These are phyloP conservation scores for Globisporangium emineosum DNA, from an alignment of 352 stramenopile genomes.

Conservation along the genomic window DNA sequence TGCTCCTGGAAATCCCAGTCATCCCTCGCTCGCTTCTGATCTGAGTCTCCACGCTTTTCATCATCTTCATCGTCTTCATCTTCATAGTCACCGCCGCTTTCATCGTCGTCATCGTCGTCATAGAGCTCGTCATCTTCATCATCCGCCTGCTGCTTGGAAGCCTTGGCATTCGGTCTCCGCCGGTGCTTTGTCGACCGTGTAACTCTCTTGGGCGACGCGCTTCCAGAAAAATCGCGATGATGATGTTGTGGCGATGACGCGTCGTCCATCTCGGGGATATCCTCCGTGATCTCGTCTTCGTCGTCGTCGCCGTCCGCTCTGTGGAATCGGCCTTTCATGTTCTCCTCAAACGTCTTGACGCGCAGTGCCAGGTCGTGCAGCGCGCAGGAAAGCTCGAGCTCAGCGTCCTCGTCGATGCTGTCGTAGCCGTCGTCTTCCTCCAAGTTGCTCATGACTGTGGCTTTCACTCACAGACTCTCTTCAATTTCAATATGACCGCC, in stretches of 20 bases:
- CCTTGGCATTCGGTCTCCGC: conserved; percentile 16
- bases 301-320: conserved; percentile 26
- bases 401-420: conserved; percentile 67
- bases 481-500: neutral
- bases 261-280: conserved; percentile 52
- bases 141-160: conserved; percentile 34
- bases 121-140: conserved; percentile 22
- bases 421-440: conserved; percentile 48
- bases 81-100: conserved; percentile 26
- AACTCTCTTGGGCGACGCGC: conserved; percentile 8
- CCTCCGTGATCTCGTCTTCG: conserved; percentile 64
- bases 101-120: conserved; percentile 25
- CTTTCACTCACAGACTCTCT: neutral
- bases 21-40: conserved; percentile 20
- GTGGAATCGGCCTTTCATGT: conserved; percentile 60
- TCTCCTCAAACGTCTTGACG: conserved; percentile 68
- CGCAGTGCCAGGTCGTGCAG: conserved; percentile 61
- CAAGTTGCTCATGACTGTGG: conserved; percentile 5
- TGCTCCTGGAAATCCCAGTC: conserved; percentile 60
- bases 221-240: conserved; percentile 5
- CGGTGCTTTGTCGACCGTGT: conserved; percentile 11
- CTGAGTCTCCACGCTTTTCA: neutral
- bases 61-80: conserved; percentile 26
- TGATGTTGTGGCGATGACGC: neutral
- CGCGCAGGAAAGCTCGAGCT: conserved; percentile 73